Evolutionary conservation across 148 eudicot genomes (phyloP).

Genomic region (Rhododendron griersonianum): DNA sequence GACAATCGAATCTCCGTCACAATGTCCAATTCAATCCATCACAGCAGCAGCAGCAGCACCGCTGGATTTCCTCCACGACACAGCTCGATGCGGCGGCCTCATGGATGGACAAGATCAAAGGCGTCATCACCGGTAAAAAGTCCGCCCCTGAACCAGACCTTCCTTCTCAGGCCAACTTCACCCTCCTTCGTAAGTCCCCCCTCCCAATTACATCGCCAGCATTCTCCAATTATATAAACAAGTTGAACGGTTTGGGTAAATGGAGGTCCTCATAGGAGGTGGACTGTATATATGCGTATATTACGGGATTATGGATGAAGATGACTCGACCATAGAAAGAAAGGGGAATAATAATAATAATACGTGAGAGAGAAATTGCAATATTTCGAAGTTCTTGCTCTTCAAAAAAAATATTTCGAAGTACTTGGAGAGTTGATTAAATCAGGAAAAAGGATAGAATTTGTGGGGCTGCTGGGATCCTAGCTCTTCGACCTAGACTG

Average conservation of each 20-base stretch:
- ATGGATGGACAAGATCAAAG: conserved; percentile 78
- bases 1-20: background rate
- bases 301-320: background rate
- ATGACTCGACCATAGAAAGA: background rate
- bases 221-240: background rate
- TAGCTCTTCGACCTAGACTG: too few species aligned
- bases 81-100: conserved; percentile 26
- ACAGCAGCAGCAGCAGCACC: background rate
- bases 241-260: too few species aligned
- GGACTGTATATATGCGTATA: background rate
- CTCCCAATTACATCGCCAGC: background rate
- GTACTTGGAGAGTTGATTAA: too few species aligned
- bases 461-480: too few species aligned
- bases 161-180: conserved; percentile 27
- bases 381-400: background rate
- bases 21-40: background rate
- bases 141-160: conserved; percentile 17
- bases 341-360: background rate
- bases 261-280: too few species aligned
- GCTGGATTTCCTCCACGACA: conserved; percentile 49
- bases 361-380: background rate
- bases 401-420: too few species aligned
- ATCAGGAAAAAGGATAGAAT: too few species aligned
- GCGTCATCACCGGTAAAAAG: conserved; percentile 57
- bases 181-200: conserved; percentile 46